Evolutionary conservation across 495 filamentous ascomycete species (phyloP), one percentile per base, ranked within the genome.

Genomic region (Neurospora sp.): DNA sequence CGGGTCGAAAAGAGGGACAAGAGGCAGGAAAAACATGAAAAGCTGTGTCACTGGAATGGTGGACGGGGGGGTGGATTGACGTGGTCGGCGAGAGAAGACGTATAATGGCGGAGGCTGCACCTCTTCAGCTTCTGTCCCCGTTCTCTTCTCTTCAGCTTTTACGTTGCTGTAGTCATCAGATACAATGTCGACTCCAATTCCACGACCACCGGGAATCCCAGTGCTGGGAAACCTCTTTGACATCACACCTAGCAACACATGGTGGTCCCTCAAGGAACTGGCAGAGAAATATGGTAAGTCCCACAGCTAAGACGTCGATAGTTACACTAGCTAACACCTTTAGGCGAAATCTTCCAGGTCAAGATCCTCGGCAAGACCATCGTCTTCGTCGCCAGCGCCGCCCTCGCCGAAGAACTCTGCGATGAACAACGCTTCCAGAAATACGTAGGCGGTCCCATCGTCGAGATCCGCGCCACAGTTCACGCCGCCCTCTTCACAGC

Each of bases 401-500:
- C 87, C 3, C 77, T 93, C 22, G 83, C 88, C 38, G 83, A 91
- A 61, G 91, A 93, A 71, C 74, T 90, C 35, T 93, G 89, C 81
- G 85, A 94, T 78, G 88, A 92, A 80, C 86, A 86, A 70, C 85
- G 88, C 65, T 94, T 93, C 80, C 79, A 81, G 9, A 94, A 94
- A 76, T 80, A 78, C 42, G 83, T 91, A n/a, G 80, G 82, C 38
- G 83, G 83, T 0, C 80, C 85, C 22, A 79, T 92, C 69, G 73
- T 82, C 16, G 82, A 93, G 78, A 83, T 92, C 61, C 85, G 91
- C 68, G 83, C 87, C 73, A 83, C 83, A 4, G 83, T 89, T 0
- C 81, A 88, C 71, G 89, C 91, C 76, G 85, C 90, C 5, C 84
- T 94, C 16, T 94, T 94, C 80, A 92, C 90, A 0, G 92, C 91